phyloP scores from a whole-genome alignment of 805 yeast genomes.

The Candida silvicultrix region DNA sequence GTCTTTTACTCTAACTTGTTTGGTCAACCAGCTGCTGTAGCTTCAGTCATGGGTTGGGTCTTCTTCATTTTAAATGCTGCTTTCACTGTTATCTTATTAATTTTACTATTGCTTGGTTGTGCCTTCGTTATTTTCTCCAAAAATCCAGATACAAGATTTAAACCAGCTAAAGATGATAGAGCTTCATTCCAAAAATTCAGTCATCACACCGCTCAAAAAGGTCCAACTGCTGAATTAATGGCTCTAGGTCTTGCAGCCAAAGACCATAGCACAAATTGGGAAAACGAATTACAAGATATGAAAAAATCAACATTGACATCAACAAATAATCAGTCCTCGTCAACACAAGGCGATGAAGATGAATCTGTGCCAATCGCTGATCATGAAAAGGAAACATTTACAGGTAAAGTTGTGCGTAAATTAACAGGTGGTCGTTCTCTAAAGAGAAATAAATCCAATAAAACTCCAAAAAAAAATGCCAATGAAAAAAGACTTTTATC shows the following conservation, averaged over 20 bases:
- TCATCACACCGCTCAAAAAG: conserved; percentile 22
- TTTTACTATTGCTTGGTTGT: conserved; percentile 64
- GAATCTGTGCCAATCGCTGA: conserved; percentile 26
- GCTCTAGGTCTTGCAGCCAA: conserved; percentile 82
- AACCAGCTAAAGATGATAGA: conserved; percentile 89
- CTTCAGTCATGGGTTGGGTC: conserved; percentile 87
- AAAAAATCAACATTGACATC: conserved; percentile 6
- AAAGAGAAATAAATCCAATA: conserved; percentile 12
- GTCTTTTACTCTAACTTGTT: conserved; percentile 80
- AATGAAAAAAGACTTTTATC: conserved; percentile 11
- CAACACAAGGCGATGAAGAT: conserved; percentile 19
- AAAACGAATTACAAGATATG: conserved; percentile 35
- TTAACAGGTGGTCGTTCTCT: conserved; percentile 28
- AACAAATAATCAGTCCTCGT: conserved; percentile 7
- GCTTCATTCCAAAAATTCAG: conserved; percentile 67
- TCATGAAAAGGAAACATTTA: conserved; percentile 29
- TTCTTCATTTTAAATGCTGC: conserved; percentile 89
- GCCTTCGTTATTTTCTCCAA: conserved; percentile 60
- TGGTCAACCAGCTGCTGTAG: conserved; percentile 71
- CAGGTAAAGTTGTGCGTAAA: conserved; percentile 36
- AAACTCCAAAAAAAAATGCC: background rate
- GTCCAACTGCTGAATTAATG: conserved; percentile 44
- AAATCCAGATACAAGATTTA: conserved; percentile 85
- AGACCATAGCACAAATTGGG: conserved; percentile 75
- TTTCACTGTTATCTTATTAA: conserved; percentile 66